Evolutionary conservation across 2,329 filamentous ascomycete genomes (phyloP), one percentile per base, ranked within the genome.

Genomic region (Coleophoma eucalyptorum): DNA sequence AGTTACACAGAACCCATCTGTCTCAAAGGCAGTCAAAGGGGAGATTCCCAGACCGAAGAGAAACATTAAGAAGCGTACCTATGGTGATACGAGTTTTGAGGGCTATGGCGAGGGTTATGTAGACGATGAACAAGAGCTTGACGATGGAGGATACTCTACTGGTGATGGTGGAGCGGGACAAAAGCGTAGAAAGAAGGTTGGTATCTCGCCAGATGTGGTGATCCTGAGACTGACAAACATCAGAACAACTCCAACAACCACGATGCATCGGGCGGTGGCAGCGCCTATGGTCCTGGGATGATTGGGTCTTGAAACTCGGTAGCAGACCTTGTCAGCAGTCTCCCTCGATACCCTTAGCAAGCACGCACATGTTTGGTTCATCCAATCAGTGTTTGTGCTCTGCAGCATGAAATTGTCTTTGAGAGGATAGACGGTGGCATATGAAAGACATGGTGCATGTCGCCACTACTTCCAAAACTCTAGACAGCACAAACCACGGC

Each of bases 21-120:
- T 50, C 15, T 43, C 45, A 11, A 51, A 57, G 15, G 46, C 53
- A 15, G 50, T 16, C 8, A 56, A 57, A 37, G 47, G 43, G 44
- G 65, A 66, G 10, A 44, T 54, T 11, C 67, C 72, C 37, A 76
- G 87, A 49, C 82, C 86, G 33, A 83, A 85, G 59, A 78, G 88
- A 44, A 73, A 76, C 50, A 77, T 81, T 55, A 89, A 87, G 72
- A 91, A 91, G 75, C 79, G 89, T 44, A 81, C 84, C 55, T 92
- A 91, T 64, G 83, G 85, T 37, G 88, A 92, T 56, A 80, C 77
- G 59, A 89, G 84, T 61, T 92, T 81, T 62, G 83, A 87, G 61
- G 87, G 88, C 40, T 91, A 91, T 61, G 80, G 81, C 42, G 86
- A 90, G 58, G 84, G 84, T 33, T 90, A 77, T 58, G 78, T 78